Evolutionary conservation across 140 eudicot genomes (phyloP).

Genomic region (Cichorium intybus): DNA sequence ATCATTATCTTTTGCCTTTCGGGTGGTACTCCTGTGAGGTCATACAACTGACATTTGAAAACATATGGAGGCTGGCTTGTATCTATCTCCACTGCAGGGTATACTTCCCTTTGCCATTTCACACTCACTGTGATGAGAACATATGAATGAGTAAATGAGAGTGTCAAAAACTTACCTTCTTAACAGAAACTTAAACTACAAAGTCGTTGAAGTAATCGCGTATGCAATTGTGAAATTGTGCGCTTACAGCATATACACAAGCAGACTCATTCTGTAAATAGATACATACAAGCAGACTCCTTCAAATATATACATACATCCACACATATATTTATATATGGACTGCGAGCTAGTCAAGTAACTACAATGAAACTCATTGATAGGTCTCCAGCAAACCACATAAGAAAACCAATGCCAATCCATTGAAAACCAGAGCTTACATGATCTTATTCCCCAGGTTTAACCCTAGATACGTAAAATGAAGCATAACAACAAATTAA

Average conservation of each 20-base stretch:
- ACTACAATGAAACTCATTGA: neutral
- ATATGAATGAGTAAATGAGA: neutral
- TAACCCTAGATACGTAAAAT: slow-evolving; percentile 25
- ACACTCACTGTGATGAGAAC: slow-evolving; percentile 69
- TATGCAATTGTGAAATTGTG: neutral
- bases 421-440: slow-evolving; percentile 7
- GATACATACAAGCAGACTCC: neutral
- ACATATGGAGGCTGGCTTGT: slow-evolving; percentile 90
- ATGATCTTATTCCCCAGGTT: neutral
- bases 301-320: neutral
- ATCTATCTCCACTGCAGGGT: slow-evolving; percentile 81
- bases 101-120: slow-evolving; percentile 88
- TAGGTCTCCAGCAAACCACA: neutral
- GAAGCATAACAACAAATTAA: slow-evolving; percentile 6
- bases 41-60: slow-evolving; percentile 88
- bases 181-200: slow-evolving; percentile 10
- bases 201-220: slow-evolving; percentile 3
- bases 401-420: neutral
- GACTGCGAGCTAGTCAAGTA: neutral
- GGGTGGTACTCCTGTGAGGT: slow-evolving; percentile 97
- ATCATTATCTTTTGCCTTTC: slow-evolving; percentile 97
- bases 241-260: slow-evolving; percentile 8
- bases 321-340: neutral
- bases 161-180: slow-evolving; percentile 20
- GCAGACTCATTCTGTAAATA: too few relatives aligned